Percentiles rank a stretch among this genome's conserved stretches.
These are phyloP conservation scores for Pseudogymnoascus sp. DNA, from an alignment of 2,329 filamentous ascomycete genomes.

Conservation along the genomic window DNA sequence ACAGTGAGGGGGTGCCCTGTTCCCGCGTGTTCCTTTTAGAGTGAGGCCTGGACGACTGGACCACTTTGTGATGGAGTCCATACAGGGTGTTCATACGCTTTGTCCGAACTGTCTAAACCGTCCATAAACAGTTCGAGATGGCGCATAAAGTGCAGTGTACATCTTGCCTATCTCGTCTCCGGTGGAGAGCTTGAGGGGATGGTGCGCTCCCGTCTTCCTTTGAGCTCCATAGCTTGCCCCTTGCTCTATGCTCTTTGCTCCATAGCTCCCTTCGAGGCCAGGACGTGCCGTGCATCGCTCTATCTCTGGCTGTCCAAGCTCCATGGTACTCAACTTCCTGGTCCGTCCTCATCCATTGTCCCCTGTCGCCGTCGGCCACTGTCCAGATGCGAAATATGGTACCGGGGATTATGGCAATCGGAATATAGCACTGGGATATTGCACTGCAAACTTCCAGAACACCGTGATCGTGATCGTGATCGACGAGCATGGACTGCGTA, in stretches of 20 bases:
- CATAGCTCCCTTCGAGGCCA: not conserved
- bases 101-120: not conserved
- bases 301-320: constrained; percentile 5
- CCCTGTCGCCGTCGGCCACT: not conserved
- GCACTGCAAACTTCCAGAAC: constrained; percentile 2
- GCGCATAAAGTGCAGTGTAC: not conserved
- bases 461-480: not conserved
- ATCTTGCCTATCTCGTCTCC: not conserved
- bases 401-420: not conserved
- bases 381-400: not conserved
- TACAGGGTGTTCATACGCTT: not conserved
- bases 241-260: not conserved
- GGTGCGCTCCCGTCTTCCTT: not conserved
- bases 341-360: not conserved
- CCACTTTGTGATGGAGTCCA: not conserved
- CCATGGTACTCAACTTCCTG: not conserved
- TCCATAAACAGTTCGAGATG: constrained; percentile 1
- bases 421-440: not conserved
- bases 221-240: constrained; percentile 6
- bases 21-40: constrained; percentile 7
- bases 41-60: not conserved
- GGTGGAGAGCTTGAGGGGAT: not conserved
- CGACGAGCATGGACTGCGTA: not conserved
- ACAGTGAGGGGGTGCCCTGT: constrained; percentile 1
- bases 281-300: not conserved